These are phyloP conservation scores for Melampsora americana DNA, from an alignment of 1,284 basidiomycete species.

Conservation along the genomic window DNA sequence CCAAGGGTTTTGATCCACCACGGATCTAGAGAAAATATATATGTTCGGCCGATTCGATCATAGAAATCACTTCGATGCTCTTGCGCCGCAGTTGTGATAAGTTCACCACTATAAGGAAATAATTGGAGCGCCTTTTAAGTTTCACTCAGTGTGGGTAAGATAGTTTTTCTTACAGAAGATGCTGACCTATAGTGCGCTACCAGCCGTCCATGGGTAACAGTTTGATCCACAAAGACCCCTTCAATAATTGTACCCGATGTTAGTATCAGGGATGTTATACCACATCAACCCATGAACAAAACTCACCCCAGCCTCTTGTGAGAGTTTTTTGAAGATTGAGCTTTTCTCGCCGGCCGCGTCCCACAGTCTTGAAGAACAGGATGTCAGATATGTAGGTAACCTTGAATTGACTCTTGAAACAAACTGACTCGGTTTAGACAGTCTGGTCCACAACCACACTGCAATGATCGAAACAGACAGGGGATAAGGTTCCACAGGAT, in stretches of 20 bases:
- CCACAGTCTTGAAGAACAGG: slow-evolving; percentile 33
- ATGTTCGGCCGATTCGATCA: slow-evolving; percentile 31
- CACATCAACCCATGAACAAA: neutral
- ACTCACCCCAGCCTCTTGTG: slow-evolving; percentile 39
- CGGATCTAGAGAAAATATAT: slow-evolving; percentile 36
- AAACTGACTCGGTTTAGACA: slow-evolving; percentile 39
- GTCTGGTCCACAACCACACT: slow-evolving; percentile 38
- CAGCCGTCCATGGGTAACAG: slow-evolving; percentile 22
- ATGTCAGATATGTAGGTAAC: neutral
- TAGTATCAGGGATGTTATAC: neutral
- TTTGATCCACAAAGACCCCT: slow-evolving; percentile 38
- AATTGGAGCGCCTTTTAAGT: neutral
- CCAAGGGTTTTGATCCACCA: slow-evolving; percentile 35
- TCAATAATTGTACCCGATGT: neutral
- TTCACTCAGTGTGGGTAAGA: neutral
- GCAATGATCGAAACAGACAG: neutral
- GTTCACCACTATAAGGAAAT: slow-evolving; percentile 17
- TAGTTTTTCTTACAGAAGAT: neutral
- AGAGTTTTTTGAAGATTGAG: slow-evolving; percentile 36
- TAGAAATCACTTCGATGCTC: slow-evolving; percentile 10
- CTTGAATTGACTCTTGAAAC: neutral
- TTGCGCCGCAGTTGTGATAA: slow-evolving; percentile 24
- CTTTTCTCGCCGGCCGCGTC: slow-evolving; percentile 32
- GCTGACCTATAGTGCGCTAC: slow-evolving; percentile 33
- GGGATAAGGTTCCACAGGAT: neutral